Conservation (phyloP, 441 rosid species). For the Populus hybrid region DNA sequence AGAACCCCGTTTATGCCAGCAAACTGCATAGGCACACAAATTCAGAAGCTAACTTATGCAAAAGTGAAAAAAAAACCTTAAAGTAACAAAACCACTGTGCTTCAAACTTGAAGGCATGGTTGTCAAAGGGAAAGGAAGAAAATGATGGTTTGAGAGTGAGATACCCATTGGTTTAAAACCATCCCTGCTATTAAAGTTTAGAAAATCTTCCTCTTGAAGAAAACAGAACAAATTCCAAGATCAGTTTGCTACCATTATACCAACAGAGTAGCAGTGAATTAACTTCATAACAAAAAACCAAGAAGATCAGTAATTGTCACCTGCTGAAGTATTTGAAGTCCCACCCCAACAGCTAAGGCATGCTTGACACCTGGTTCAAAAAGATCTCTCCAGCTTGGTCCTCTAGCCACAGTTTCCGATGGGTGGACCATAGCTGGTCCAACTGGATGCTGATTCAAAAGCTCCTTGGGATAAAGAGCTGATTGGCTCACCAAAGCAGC, state of each 20-base stretch:
- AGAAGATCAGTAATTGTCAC: slow-evolving; percentile 26
- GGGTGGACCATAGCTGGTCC: slow-evolving; percentile 79
- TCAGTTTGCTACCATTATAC: not conserved
- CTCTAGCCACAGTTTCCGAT: slow-evolving; percentile 43
- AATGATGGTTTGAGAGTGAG: not conserved
- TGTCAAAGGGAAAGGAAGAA: not conserved
- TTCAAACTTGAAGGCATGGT: not conserved
- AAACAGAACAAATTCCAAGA: not conserved
- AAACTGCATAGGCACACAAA: slow-evolving; percentile 43
- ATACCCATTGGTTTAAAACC: not conserved
- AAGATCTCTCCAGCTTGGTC: slow-evolving; percentile 63
- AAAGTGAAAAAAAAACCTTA: not conserved
- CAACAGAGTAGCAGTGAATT: not conserved
- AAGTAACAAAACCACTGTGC: not conserved
- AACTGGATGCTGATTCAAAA: slow-evolving; percentile 47
- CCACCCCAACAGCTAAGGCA: slow-evolving; percentile 62
- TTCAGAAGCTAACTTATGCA: not conserved
- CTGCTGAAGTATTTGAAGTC: slow-evolving; percentile 78
- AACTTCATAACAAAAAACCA: not conserved
- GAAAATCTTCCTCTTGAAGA: not conserved
- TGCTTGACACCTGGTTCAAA: slow-evolving; percentile 71
- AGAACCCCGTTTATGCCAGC: slow-evolving; percentile 93
- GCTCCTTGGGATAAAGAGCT: slow-evolving; percentile 50
- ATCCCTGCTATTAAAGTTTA: not conserved
- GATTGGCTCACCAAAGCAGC: slow-evolving; percentile 38